A percentile compares a stretch with the other conserved stretches of the same genome.
These are phyloP conservation scores for Vicia faba DNA, from an alignment of 306 rosid species.

Conservation along the genomic window DNA sequence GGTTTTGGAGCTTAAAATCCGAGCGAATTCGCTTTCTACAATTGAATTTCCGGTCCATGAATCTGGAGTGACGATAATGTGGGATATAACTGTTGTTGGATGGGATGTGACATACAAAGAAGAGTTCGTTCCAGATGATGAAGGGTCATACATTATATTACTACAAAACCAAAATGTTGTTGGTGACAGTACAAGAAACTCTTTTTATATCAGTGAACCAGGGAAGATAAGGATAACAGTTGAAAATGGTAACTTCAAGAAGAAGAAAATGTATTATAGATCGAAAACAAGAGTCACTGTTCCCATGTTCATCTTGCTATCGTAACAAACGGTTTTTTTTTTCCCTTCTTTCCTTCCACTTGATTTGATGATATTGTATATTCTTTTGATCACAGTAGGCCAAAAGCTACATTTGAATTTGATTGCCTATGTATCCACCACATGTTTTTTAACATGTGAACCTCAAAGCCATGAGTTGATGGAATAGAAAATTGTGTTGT, in stretches of 20 bases:
- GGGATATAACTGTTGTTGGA: constrained; percentile 84
- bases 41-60: constrained; percentile 61
- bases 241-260: constrained; percentile 65
- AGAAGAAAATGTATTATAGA: constrained; percentile 65
- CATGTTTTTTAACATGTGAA: constrained; percentile 25
- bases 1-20: constrained; percentile 51
- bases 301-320: constrained; percentile 63
- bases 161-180: constrained; percentile 62
- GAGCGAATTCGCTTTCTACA: constrained; percentile 41
- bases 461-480: constrained; percentile 13
- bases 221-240: constrained; percentile 73
- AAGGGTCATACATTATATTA: constrained; percentile 73
- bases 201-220: constrained; percentile 81
- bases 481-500: constrained; percentile 4
- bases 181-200: constrained; percentile 67
- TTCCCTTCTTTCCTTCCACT: neutral
- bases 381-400: constrained; percentile 30
- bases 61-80: constrained; percentile 72
- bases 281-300: constrained; percentile 57
- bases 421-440: constrained; percentile 3
- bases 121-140: constrained; percentile 88
- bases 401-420: constrained; percentile 13
- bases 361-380: constrained; percentile 23
- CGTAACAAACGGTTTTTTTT: constrained; percentile 19
- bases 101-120: constrained; percentile 90